These are phyloP conservation scores for Phytophthora rubi DNA, from an alignment of 352 stramenopile genomes.

Conservation along the genomic window DNA sequence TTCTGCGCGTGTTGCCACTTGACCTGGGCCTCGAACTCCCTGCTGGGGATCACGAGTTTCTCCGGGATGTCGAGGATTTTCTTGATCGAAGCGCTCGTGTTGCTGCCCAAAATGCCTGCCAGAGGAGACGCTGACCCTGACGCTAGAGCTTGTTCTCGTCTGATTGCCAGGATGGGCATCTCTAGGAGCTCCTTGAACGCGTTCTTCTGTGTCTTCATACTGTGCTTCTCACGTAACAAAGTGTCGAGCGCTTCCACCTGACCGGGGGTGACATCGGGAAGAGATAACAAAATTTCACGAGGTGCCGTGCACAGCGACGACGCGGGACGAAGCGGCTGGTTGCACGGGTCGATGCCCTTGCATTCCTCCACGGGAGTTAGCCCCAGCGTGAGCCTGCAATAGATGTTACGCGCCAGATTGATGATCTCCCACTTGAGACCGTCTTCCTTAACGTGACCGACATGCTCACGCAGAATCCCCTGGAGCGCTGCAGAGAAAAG, in stretches of 20 bases:
- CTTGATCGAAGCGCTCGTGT: slow-evolving; percentile 43
- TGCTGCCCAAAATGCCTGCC: slow-evolving; percentile 27
- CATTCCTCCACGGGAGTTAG: slow-evolving; percentile 78
- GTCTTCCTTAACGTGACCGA: slow-evolving; percentile 79
- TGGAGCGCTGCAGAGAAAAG: slow-evolving; percentile 68
- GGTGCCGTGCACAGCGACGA: slow-evolving; percentile 52
- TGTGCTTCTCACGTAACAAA: slow-evolving; percentile 74
- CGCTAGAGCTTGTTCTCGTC: slow-evolving; percentile 43
- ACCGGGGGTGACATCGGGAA: slow-evolving; percentile 51
- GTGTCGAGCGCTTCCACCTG: slow-evolving; percentile 59
- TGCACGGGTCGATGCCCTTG: slow-evolving; percentile 83
- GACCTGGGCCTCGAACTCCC: slow-evolving; percentile 51
- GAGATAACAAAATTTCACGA: slow-evolving; percentile 63
- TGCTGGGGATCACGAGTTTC: slow-evolving; percentile 65
- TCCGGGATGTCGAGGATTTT: slow-evolving; percentile 73
- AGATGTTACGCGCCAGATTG: slow-evolving; percentile 85
- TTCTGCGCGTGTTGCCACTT: slow-evolving; percentile 62
- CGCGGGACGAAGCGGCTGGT: slow-evolving; percentile 62
- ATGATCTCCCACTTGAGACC: slow-evolving; percentile 86
- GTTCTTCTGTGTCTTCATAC: slow-evolving; percentile 86
- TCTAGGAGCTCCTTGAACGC: slow-evolving; percentile 83
- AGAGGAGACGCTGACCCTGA: slow-evolving; percentile 45
- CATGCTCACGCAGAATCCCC: slow-evolving; percentile 60
- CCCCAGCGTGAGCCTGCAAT: slow-evolving; percentile 71
- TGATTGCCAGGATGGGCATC: slow-evolving; percentile 62